Evolutionary conservation across 2,329 filamentous ascomycete species (phyloP).

Genomic region (Atkinsonella texensis): DNA sequence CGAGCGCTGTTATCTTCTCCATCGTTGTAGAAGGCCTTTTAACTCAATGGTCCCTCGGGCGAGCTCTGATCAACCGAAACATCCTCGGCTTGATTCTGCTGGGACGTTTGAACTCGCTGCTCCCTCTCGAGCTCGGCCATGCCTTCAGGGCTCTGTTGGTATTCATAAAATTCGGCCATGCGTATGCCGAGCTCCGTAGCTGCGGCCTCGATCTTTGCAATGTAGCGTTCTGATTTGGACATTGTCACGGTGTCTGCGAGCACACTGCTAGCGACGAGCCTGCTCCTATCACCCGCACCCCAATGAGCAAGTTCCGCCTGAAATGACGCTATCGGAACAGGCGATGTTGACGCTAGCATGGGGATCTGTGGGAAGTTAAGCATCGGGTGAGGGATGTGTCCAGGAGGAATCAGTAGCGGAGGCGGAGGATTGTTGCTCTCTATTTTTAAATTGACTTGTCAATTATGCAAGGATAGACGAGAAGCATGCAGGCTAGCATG

Average conservation of each 20-base stretch:
- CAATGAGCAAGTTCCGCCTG: constrained; percentile 24
- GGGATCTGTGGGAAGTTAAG: constrained; percentile 12
- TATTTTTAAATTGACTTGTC: constrained; percentile 11
- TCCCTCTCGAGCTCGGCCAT: constrained; percentile 16
- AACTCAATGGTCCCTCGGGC: not conserved
- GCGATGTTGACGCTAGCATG: not conserved
- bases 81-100: constrained; percentile 12
- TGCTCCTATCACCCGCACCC: constrained; percentile 12
- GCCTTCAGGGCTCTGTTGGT: constrained; percentile 16
- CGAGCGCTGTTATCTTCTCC: too few relatives aligned
- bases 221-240: constrained; percentile 31
- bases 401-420: constrained; percentile 9
- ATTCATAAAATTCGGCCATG: constrained; percentile 39
- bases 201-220: constrained; percentile 40
- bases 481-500: not conserved
- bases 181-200: constrained; percentile 43
- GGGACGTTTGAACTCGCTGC: constrained; percentile 5
- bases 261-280: constrained; percentile 22
- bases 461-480: not conserved
- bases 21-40: not conserved
- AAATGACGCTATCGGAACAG: not conserved
- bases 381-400: constrained; percentile 1
- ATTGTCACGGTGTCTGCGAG: constrained; percentile 32
- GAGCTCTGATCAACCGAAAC: constrained; percentile 8
- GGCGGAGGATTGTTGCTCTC: constrained; percentile 33